Conservation (phyloP, 495 filamentous ascomycete species). For the Letharia lupina region DNA sequence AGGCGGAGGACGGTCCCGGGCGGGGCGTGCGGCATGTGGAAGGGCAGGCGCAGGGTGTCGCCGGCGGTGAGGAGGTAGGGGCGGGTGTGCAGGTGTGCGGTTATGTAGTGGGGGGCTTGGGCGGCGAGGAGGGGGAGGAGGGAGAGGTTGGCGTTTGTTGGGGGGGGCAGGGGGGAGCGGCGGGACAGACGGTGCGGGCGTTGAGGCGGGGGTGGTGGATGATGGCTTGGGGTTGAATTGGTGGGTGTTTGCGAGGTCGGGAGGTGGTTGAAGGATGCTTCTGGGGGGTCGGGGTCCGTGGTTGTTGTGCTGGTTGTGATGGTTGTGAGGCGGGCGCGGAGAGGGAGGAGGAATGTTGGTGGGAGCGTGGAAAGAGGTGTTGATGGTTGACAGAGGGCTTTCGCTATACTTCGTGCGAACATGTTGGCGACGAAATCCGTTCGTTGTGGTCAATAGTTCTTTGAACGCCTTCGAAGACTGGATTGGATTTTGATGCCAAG, state of each 20-base stretch:
- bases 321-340: conserved; percentile 24
- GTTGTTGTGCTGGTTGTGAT: conserved; percentile 19
- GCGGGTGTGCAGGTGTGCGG: conserved; percentile 72
- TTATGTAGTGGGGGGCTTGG: conserved; percentile 79
- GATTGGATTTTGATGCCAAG: background rate
- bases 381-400: background rate
- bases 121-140: conserved; percentile 64
- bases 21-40: conserved; percentile 74
- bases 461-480: background rate
- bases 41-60: conserved; percentile 86
- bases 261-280: conserved; percentile 15
- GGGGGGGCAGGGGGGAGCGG: conserved; percentile 25
- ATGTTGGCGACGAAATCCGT: background rate
- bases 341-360: conserved; percentile 16
- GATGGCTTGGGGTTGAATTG: conserved; percentile 32
- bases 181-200: conserved; percentile 27
- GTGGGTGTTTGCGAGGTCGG: conserved; percentile 31
- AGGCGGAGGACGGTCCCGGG: conserved; percentile 80
- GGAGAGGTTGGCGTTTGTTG: conserved; percentile 35
- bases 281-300: conserved; percentile 17
- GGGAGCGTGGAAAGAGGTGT: background rate
- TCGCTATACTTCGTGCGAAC: conserved; percentile 8
- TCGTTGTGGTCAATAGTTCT: background rate
- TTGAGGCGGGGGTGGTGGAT: conserved; percentile 23
- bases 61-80: conserved; percentile 87